A percentile compares a stretch with the other conserved stretches of the same genome.
phyloP scores from a whole-genome alignment of 208 protist species.

The Wallacemonas sp. region DNA sequence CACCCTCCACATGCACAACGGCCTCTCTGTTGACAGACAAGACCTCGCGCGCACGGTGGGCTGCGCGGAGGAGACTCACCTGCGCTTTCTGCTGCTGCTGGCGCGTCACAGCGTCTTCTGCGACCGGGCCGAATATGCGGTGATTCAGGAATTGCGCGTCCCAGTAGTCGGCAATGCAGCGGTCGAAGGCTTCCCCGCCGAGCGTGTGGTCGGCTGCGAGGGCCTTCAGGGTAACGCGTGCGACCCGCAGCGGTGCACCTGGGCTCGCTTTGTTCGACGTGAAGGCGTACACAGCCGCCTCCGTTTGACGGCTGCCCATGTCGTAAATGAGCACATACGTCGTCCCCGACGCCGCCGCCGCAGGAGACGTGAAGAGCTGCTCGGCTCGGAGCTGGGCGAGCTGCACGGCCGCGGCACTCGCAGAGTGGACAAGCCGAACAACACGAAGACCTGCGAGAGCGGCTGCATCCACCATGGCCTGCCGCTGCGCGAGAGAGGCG shows the following conservation, averaged over 20 bases:
- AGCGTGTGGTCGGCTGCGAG: slow-evolving; percentile 56
- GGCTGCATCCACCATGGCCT: slow-evolving; percentile 88
- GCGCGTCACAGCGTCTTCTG: slow-evolving; percentile 16
- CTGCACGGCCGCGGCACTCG: slow-evolving; percentile 73
- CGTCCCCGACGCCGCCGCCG: background rate
- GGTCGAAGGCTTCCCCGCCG: slow-evolving; percentile 88
- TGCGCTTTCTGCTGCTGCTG: slow-evolving; percentile 39
- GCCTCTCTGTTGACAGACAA: slow-evolving; percentile 89
- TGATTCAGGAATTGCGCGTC: slow-evolving; percentile 56
- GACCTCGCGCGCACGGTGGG: slow-evolving; percentile 79
- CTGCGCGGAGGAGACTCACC: slow-evolving; percentile 77
- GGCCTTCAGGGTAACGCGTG: slow-evolving; percentile 41
- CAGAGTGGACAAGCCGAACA: slow-evolving; percentile 79
- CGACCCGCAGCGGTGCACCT: slow-evolving; percentile 7
- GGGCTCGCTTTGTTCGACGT: background rate
- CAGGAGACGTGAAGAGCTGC: slow-evolving; percentile 62
- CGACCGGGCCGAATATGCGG: slow-evolving; percentile 19
- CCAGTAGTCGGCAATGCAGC: slow-evolving; percentile 80
- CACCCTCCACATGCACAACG: slow-evolving; percentile 75
- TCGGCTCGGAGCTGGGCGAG: slow-evolving; percentile 50
- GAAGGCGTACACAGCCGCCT: slow-evolving; percentile 75
- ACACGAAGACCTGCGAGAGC: slow-evolving; percentile 79
- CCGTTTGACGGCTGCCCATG: slow-evolving; percentile 80
- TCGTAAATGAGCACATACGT: slow-evolving; percentile 82
- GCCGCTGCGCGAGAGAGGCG: slow-evolving; percentile 68